Base-by-base conservation (phyloP, 176 grass and related monocot species). In the Carex parvula region DNA sequence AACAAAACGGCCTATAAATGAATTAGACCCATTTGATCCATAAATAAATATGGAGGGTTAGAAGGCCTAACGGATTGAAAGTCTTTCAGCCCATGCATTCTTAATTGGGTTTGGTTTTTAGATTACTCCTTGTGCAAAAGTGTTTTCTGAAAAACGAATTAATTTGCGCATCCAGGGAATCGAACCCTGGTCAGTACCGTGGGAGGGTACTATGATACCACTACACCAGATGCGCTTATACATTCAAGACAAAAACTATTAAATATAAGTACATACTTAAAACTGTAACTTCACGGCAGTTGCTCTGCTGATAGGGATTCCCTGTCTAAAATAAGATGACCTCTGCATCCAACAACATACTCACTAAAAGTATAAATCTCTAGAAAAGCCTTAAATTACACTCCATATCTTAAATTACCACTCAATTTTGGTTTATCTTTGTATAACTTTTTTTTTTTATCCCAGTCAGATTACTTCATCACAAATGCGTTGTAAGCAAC, bases 201-300 rank as follows among this genome's bases (percentile, higher is more conserved):
- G 92, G 92, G 90, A 97, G 90, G 89, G 95, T 93, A 93, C 95
- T 91, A 97, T 98, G 90, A 93, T 94, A 93, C 90, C 87, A 91
- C 92, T 91, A 93, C 87, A 94, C 91, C 89, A 98, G 90, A 97
- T 94, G 90, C 92, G 85, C 92, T 50, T 48, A 0, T 50, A 4
- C 3, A 3, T 5, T 39, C 4, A 5, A 6, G 0, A 0, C 0
- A 39, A 5, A 39, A 4, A 5, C 4, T 39, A 35, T 39, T 48
- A 48, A 0, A 8, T 8, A 44, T 44, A 44, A 41, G 5, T 46
- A 1, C 8, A 9, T 2, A 46, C 1, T 46, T 46, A 8, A 8
- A 8, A 46, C 44, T 1, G 7, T 9, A 8, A 46, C 6, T 46
- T 46, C 8, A 46, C 7, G 8, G 42, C 0, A 9, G 42, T 9